These are phyloP conservation scores for Litsea cubeba DNA, from an alignment of 164 flowering plant species.

Conservation along the genomic window DNA sequence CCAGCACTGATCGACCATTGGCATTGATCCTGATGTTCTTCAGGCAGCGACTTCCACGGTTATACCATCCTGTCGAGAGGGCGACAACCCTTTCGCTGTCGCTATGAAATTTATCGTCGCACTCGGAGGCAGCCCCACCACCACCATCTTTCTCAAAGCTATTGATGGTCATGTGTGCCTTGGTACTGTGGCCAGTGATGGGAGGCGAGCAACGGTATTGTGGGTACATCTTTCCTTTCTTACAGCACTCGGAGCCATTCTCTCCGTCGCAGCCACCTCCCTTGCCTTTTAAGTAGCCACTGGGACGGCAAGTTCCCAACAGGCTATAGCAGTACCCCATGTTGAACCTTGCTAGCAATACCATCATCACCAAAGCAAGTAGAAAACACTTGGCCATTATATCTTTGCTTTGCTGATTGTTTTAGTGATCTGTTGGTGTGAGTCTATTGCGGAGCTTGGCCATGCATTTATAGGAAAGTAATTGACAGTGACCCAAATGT, in stretches of 20 bases:
- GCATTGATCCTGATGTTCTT: conserved; percentile 9
- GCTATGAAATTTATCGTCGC: conserved; percentile 9
- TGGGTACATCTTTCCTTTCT: neutral
- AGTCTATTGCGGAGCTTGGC: neutral
- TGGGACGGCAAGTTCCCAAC: neutral
- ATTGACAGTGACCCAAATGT: neutral
- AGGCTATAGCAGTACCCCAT: neutral
- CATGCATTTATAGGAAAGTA: neutral
- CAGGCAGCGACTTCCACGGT: conserved; percentile 2
- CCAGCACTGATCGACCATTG: conserved; percentile 2
- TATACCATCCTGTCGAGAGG: conserved; percentile 10
- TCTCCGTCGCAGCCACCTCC: neutral
- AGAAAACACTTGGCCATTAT: neutral
- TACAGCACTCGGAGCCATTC: neutral
- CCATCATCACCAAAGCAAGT: neutral
- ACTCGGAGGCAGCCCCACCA: conserved; percentile 12
- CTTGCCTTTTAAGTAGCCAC: conserved; percentile 1
- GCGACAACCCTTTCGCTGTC: conserved; percentile 10
- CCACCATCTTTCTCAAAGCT: conserved; percentile 6
- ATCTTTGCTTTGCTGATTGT: neutral
- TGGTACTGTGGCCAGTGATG: neutral
- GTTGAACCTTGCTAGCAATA: neutral
- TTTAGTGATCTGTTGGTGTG: neutral
- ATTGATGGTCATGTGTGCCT: conserved; percentile 8
- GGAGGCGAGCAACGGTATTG: conserved; percentile 9